phyloP scores from a whole-genome alignment of 257 asterid species.

The Solanum tarapatanum region DNA sequence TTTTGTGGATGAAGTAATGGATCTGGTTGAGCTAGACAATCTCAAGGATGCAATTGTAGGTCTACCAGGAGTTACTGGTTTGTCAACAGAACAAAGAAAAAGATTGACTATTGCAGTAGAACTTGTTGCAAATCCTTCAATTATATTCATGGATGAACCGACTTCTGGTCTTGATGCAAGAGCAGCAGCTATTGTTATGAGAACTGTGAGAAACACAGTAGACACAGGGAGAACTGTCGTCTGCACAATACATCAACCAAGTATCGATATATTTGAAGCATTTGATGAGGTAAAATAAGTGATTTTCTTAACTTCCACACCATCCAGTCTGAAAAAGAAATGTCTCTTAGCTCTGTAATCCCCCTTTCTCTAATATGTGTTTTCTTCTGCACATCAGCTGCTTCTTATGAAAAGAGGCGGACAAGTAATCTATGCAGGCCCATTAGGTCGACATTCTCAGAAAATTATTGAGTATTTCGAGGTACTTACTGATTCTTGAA shows the following conservation, averaged over 20 bases:
- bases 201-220: constrained; percentile 63
- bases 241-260: constrained; percentile 69
- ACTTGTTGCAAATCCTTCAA: constrained; percentile 62
- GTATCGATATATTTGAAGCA: constrained; percentile 58
- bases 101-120: constrained; percentile 65
- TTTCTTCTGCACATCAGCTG: constrained; percentile 22
- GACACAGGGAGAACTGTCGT: constrained; percentile 73
- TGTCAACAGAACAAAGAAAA: constrained; percentile 57
- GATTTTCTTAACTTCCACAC: not conserved
- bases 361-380: not conserved
- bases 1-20: constrained; percentile 52
- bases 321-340: not conserved
- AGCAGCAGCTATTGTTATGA: constrained; percentile 68
- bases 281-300: constrained; percentile 49
- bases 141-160: constrained; percentile 68
- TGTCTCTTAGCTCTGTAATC: not conserved
- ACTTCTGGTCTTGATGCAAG: constrained; percentile 72
- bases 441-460: constrained; percentile 38
- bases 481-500: constrained; percentile 18
- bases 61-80: constrained; percentile 45
- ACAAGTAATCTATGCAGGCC: constrained; percentile 49
- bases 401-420: constrained; percentile 68
- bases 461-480: constrained; percentile 40
- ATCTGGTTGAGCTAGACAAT: constrained; percentile 45
- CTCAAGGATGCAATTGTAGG: constrained; percentile 52